Percentiles rank a stretch among this genome's conserved stretches.
Conservation (phyloP, 345 rosid species). For the Salix brachista region DNA sequence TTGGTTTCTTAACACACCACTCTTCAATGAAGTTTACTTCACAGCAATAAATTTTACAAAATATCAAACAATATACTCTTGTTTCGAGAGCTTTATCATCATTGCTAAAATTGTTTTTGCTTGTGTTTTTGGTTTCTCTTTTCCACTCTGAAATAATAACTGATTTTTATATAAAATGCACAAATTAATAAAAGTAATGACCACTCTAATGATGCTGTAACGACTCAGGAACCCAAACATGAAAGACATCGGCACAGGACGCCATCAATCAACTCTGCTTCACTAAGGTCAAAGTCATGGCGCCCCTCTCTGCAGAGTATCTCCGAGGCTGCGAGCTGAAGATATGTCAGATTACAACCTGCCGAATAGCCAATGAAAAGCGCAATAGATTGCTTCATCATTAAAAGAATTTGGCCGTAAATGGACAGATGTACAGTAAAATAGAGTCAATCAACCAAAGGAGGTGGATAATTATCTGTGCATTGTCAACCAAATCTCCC, state of each 20-base stretch:
- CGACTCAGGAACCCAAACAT: slow-evolving; percentile 42
- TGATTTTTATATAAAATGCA: neutral
- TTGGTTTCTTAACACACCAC: neutral
- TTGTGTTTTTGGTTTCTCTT: neutral
- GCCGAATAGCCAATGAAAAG: slow-evolving; percentile 6
- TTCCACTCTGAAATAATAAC: neutral
- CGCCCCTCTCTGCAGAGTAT: slow-evolving; percentile 85
- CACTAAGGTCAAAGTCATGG: slow-evolving; percentile 65
- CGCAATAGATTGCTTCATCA: slow-evolving; percentile 15
- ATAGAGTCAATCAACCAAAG: slow-evolving; percentile 14
- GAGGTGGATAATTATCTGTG: slow-evolving; percentile 11
- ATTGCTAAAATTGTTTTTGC: neutral
- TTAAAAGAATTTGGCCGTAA: slow-evolving; percentile 13
- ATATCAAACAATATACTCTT: neutral
- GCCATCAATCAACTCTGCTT: slow-evolving; percentile 36
- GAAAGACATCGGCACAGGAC: slow-evolving; percentile 51
- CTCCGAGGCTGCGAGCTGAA: slow-evolving; percentile 61
- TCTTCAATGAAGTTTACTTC: neutral
- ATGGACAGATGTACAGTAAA: slow-evolving; percentile 1
- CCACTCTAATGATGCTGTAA: neutral
- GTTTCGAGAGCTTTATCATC: neutral
- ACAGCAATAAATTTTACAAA: neutral
- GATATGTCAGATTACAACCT: slow-evolving; percentile 9
- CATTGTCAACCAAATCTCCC: slow-evolving; percentile 6
- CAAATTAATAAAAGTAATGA: neutral